Conservation (phyloP, 176 grass and related monocot species). For the Eragrostis nindensis region DNA sequence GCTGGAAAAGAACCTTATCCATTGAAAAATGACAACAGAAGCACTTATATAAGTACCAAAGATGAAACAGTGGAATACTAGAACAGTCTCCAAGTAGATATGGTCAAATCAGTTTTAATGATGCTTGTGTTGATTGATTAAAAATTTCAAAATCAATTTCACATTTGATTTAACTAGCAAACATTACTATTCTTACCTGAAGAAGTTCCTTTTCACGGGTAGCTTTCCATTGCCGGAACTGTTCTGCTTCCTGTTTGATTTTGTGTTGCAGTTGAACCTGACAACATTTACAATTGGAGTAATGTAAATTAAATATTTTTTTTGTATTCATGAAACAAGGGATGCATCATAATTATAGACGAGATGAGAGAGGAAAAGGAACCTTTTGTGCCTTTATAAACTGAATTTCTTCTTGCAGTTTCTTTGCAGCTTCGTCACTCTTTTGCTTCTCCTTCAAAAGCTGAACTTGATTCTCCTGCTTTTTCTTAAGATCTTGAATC, state of each 20-base stretch:
- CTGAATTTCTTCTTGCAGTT: conserved; percentile 98
- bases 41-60: conserved; percentile 4
- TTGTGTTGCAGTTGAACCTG: conserved; percentile 97
- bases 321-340: conserved; percentile 1
- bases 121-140: conserved; percentile 21
- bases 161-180: conserved; percentile 6
- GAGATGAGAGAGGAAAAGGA: conserved; percentile 20
- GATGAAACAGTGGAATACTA: neutral
- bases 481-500: conserved; percentile 98
- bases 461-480: conserved; percentile 97
- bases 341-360: neutral
- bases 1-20: conserved; percentile 2
- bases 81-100: conserved; percentile 13
- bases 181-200: conserved; percentile 55
- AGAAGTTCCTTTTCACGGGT: conserved; percentile 96
- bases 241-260: conserved; percentile 99
- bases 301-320: conserved; percentile 15
- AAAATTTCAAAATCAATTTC: conserved; percentile 3
- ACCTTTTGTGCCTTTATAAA: conserved; percentile 98
- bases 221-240: conserved; percentile 95
- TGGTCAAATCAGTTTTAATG: conserved; percentile 5
- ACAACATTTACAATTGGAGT: conserved; percentile 29
- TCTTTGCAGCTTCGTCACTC: conserved; percentile 97
- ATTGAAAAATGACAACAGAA: conserved; percentile 32
- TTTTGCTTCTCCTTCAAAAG: conserved; percentile 97